Base-by-base conservation (phyloP, 352 stramenopile genomes). In the Phytophthora palmivora region DNA sequence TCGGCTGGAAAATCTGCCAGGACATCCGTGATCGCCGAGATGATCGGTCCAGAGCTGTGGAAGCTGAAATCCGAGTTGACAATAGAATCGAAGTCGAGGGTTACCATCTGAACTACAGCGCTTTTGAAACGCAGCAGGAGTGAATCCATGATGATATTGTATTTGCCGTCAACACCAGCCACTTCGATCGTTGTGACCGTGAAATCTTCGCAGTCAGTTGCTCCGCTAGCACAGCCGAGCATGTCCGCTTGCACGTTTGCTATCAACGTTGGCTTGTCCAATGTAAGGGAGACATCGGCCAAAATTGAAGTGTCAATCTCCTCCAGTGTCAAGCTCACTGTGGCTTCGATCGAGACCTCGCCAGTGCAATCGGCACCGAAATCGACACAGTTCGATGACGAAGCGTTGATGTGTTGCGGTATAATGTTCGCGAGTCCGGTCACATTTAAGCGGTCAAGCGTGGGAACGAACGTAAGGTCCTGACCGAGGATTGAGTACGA, bases 381-480 rank as follows among this genome's bases (percentile, higher is more conserved):
- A 45, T 67, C 60, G 8, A 85, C 57, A 3, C 48, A 69, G 43
- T 73, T 63, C 21, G 66, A 51, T 6, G 49, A 62, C 42, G 71
- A 73, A 36, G 72, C 73, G 55, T 85, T 83, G 32, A 85, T 15
- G 26, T 74, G 54, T 42, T 75, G 58, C 14, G 77, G 76, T 6
- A 64, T 14, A 56, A 87, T 55, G 41, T 55, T 74, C 56, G 54
- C 61, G 26, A 89, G 61, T 8, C 77, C 76, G 9, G 43, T 64
- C 37, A 82, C 57, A 48, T 72, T 79, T 39, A 87, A 65, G 22
- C 43, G 38, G 38, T 87, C 57, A 47, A 87, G 73, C 32, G 67
- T 73, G 2, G 76, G 79, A 26, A 60, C 82, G 63, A 85, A 65
- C 18, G 54, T 70, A 33, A 89, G 82, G 66, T 84, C 65, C 22